phyloP scores from a whole-genome alignment of 2,329 filamentous ascomycete species.

The Cladobotryum mycophilum region DNA sequence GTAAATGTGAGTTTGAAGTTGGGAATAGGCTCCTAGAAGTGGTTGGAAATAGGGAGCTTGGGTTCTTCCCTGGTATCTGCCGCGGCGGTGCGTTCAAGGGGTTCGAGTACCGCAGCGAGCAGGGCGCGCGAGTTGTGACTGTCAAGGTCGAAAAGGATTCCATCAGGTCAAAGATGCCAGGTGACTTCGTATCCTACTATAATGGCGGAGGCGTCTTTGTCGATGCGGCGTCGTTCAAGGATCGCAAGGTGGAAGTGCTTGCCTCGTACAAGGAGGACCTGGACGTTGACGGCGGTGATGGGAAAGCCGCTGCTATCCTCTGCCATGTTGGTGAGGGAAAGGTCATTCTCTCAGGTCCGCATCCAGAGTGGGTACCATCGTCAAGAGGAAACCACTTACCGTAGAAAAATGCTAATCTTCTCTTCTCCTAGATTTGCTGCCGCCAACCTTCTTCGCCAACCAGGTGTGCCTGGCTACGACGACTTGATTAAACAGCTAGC shows the following conservation, averaged over 20 bases:
- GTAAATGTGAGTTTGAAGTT: constrained; percentile 84
- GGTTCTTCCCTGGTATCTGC: constrained; percentile 81
- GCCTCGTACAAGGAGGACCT: constrained; percentile 72
- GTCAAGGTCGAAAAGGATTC: constrained; percentile 57
- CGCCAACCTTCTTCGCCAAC: constrained; percentile 64
- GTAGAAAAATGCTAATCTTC: constrained; percentile 12
- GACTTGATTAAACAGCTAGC: constrained; percentile 62
- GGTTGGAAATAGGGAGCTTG: constrained; percentile 74
- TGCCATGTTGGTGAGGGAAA: constrained; percentile 76
- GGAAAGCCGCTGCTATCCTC: constrained; percentile 73
- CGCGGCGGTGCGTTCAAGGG: constrained; percentile 82
- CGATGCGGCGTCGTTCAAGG: constrained; percentile 57
- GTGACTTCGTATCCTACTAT: constrained; percentile 72
- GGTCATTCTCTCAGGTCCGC: constrained; percentile 75
- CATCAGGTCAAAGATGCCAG: constrained; percentile 51
- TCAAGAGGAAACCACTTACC: not conserved
- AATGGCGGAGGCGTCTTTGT: constrained; percentile 95
- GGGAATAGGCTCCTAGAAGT: constrained; percentile 75
- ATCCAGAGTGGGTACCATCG: constrained; percentile 65
- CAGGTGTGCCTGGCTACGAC: constrained; percentile 62
- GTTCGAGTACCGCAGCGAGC: constrained; percentile 86
- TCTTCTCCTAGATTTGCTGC: constrained; percentile 65
- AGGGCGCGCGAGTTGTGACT: constrained; percentile 66
- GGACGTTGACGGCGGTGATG: constrained; percentile 67
- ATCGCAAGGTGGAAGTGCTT: constrained; percentile 68